phyloP scores from a whole-genome alignment of 495 filamentous ascomycete genomes.

The Penicillium samsonianum region DNA sequence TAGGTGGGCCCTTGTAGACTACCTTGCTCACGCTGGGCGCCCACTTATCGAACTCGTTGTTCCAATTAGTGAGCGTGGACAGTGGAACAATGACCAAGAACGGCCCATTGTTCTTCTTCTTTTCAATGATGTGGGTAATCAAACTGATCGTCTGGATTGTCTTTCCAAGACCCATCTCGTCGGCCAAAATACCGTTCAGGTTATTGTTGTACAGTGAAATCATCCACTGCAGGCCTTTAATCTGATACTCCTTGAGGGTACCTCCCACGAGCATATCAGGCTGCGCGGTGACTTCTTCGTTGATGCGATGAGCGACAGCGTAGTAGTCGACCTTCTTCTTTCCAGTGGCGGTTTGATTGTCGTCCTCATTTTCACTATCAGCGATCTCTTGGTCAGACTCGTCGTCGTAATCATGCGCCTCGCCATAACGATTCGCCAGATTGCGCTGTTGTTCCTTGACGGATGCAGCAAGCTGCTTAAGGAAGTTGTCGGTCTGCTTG shows the following conservation, averaged over 20 bases:
- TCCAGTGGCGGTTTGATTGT: conserved; percentile 56
- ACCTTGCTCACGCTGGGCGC: conserved; percentile 81
- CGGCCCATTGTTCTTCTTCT: conserved; percentile 88
- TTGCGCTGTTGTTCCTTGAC: conserved; percentile 89
- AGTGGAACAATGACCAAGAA: conserved; percentile 96
- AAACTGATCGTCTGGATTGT: conserved; percentile 99
- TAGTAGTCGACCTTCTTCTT: conserved; percentile 93
- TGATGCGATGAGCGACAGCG: conserved; percentile 92
- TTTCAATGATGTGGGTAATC: conserved; percentile 94
- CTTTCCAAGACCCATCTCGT: conserved; percentile 99
- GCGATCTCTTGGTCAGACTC: conserved; percentile 70
- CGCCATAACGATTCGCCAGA: conserved; percentile 74
- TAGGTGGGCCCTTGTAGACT: conserved; percentile 96
- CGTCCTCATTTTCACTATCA: conserved; percentile 66
- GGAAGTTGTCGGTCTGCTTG: conserved; percentile 93
- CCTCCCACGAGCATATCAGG: conserved; percentile 86
- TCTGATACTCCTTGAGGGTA: conserved; percentile 91
- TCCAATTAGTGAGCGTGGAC: conserved; percentile 98
- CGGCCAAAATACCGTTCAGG: conserved; percentile 95
- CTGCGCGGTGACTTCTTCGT: conserved; percentile 83
- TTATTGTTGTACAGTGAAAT: conserved; percentile 99
- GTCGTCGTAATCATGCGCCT: conserved; percentile 57
- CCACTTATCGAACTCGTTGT: conserved; percentile 98
- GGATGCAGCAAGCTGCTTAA: conserved; percentile 90
- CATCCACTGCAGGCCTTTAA: conserved; percentile 99